Conservation (phyloP, 106 monocot species). For the Iris macrosiphon region DNA sequence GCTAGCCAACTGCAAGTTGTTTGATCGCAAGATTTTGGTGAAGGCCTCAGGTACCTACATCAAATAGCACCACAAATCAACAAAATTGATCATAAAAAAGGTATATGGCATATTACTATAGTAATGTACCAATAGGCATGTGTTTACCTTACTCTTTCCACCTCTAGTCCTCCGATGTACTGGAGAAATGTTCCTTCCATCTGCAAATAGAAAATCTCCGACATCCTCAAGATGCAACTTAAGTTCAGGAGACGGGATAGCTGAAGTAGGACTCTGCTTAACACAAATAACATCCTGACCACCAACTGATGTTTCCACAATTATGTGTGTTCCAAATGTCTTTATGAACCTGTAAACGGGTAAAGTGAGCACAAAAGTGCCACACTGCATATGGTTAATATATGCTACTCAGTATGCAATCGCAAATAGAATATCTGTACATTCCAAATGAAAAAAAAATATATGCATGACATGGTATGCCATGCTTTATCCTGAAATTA, state of each 20-base stretch:
- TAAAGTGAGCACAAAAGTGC: not conserved
- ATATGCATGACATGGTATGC: no score
- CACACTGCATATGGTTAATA: not conserved
- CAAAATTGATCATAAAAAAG: constrained; percentile 2
- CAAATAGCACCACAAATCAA: constrained; percentile 15
- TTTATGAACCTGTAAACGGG: constrained; percentile 57
- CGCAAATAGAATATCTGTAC: no score
- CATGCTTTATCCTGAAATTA: no score
- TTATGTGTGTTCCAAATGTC: constrained; percentile 88
- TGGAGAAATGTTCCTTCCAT: constrained; percentile 67
- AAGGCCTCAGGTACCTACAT: constrained; percentile 80
- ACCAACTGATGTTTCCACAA: constrained; percentile 69
- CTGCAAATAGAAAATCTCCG: constrained; percentile 80
- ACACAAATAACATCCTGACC: constrained; percentile 83
- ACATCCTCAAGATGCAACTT: constrained; percentile 89
- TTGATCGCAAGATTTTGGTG: constrained; percentile 60
- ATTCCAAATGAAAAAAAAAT: no score
- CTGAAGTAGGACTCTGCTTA: constrained; percentile 60
- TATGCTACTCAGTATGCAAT: no score
- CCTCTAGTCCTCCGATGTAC: constrained; percentile 53
- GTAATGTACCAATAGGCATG: not conserved
- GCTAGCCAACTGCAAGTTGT: constrained; percentile 49
- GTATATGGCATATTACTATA: no score
- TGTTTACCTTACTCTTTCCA: constrained; percentile 68
- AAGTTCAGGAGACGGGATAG: constrained; percentile 54